These are phyloP conservation scores for Neoarthrinium moseri DNA, from an alignment of 2,329 filamentous ascomycete genomes.

Conservation along the genomic window DNA sequence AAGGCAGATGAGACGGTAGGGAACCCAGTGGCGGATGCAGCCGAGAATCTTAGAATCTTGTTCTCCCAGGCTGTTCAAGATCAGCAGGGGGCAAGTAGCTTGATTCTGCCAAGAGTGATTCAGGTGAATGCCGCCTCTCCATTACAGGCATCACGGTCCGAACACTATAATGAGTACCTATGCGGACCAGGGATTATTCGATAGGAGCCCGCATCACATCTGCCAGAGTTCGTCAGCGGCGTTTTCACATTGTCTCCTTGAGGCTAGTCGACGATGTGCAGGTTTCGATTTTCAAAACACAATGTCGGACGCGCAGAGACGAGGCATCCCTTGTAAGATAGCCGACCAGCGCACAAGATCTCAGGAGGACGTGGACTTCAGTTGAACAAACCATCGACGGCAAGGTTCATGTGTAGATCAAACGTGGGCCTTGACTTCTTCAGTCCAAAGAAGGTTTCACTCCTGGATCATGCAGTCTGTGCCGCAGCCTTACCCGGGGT, in stretches of 20 bases:
- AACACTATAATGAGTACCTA: too few species aligned
- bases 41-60: too few species aligned
- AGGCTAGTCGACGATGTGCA: slow-evolving; percentile 14
- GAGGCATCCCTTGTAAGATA: neutral
- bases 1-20: slow-evolving; percentile 6
- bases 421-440: neutral
- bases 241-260: neutral
- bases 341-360: neutral
- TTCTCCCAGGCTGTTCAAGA: too few species aligned
- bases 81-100: too few species aligned
- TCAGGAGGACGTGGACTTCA: neutral
- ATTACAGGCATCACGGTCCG: too few species aligned
- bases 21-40: slow-evolving; percentile 14
- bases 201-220: neutral
- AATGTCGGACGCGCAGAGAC: neutral
- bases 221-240: neutral
- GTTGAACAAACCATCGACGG: slow-evolving; percentile 4
- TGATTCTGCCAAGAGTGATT: too few species aligned
- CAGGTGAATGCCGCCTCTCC: too few species aligned
- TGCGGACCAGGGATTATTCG: too few species aligned
- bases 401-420: slow-evolving; percentile 1
- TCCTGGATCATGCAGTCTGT: neutral
- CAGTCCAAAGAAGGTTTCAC: neutral
- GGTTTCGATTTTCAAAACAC: slow-evolving; percentile 20
- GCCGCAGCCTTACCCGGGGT: neutral